These are phyloP conservation scores for Periconia sp. DNA, from an alignment of 2,329 filamentous ascomycete species.

Conservation along the genomic window DNA sequence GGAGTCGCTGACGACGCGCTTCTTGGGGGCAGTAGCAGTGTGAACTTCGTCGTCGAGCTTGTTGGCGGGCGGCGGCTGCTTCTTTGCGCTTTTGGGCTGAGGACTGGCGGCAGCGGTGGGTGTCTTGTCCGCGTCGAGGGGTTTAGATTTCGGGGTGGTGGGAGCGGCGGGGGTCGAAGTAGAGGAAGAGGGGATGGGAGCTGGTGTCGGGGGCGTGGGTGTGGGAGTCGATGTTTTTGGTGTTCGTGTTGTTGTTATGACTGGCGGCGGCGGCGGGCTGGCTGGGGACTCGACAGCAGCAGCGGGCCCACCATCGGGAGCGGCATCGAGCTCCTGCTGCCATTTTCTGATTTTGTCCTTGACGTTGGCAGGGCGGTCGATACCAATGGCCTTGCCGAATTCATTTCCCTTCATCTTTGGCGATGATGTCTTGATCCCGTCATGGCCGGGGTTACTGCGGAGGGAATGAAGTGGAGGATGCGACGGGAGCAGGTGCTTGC, in stretches of 20 bases:
- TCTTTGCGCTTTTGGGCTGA: constrained; percentile 34
- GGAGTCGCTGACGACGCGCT: constrained; percentile 89
- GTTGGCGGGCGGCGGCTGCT: constrained; percentile 32
- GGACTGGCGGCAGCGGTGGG: constrained; percentile 25
- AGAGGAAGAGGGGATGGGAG: background rate
- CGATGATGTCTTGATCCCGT: constrained; percentile 26
- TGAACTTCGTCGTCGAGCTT: constrained; percentile 48
- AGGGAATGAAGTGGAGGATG: constrained; percentile 10
- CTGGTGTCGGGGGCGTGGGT: background rate
- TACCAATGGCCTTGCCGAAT: constrained; percentile 45
- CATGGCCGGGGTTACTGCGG: constrained; percentile 29
- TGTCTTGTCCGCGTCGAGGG: constrained; percentile 28
- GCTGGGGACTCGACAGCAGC: background rate
- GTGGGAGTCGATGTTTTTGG: background rate
- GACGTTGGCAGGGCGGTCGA: constrained; percentile 53
- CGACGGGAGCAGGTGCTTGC: too few relatives aligned
- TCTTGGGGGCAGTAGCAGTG: constrained; percentile 71
- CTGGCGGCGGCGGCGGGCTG: background rate
- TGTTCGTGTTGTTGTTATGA: background rate
- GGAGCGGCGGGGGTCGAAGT: constrained; percentile 7
- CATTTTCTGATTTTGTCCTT: constrained; percentile 79
- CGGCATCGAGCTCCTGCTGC: constrained; percentile 76
- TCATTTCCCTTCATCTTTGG: constrained; percentile 38
- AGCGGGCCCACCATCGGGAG: too few relatives aligned
- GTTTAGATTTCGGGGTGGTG: constrained; percentile 28